Percentiles rank a stretch among this genome's conserved stretches.
Conservation (phyloP, 768 basidiomycete genomes). For the Trametes meyenii region DNA sequence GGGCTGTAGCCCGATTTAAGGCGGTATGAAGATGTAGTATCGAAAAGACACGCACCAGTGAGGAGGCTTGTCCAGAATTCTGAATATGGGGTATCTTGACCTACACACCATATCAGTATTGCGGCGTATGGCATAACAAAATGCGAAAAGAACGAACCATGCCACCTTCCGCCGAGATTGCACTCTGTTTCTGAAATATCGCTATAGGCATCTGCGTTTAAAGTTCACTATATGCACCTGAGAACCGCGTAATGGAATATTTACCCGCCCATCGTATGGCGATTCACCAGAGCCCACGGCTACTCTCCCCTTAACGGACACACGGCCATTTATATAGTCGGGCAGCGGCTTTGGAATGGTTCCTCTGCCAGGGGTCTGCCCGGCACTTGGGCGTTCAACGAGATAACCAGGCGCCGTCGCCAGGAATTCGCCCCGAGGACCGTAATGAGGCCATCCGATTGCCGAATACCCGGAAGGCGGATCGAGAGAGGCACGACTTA, state of each 20-base stretch:
- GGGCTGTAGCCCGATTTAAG: no score
- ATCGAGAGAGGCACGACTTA: no score
- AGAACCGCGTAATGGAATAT: no score
- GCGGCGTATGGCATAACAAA: background rate
- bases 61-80: no score
- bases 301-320: background rate
- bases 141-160: background rate
- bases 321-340: no score
- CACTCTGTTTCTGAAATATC: background rate
- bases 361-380: no score
- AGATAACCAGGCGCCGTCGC: background rate
- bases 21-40: no score
- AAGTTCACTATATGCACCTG: background rate
- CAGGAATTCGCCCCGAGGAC: slow-evolving; percentile 7
- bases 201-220: background rate
- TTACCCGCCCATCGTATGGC: no score
- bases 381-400: no score
- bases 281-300: background rate
- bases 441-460: slow-evolving; percentile 2
- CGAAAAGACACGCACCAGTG: no score
- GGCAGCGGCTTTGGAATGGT: no score
- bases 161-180: background rate
- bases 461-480: background rate
- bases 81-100: no score
- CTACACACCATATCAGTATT: background rate